Evolutionary conservation across 768 basidiomycete species (phyloP).

Genomic region (Hortiboletus flavorubellus): DNA sequence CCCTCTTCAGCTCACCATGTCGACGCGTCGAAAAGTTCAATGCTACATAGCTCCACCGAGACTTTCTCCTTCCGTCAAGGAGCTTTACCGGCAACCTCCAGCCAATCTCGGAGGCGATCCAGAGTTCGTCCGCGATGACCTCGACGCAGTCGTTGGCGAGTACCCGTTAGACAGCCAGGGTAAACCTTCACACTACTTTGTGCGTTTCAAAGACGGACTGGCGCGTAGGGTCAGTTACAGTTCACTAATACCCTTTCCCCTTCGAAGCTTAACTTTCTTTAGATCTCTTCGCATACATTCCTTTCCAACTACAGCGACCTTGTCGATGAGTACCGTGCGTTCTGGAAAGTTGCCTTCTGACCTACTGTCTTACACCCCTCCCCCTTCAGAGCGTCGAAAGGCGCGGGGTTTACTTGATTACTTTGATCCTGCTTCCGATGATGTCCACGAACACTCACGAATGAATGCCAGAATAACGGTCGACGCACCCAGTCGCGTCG

Average conservation of each 20-base stretch:
- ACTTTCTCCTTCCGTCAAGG: conserved; percentile 37
- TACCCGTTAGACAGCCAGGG: conserved; percentile 32
- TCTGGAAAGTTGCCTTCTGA: not conserved
- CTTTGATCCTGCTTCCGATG: conserved; percentile 58
- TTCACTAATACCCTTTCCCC: not conserved
- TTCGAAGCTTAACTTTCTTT: conserved; percentile 2
- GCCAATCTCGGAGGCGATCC: conserved; percentile 35
- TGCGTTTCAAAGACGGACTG: conserved; percentile 53
- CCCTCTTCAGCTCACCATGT: not conserved
- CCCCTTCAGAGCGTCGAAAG: conserved; percentile 43
- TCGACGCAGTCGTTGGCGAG: conserved; percentile 59
- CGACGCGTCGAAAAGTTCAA: conserved; percentile 8
- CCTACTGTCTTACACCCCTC: conserved; percentile 6
- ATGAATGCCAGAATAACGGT: conserved; percentile 38
- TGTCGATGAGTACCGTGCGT: conserved; percentile 56
- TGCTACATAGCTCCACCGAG: conserved; percentile 39
- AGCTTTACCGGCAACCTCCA: conserved; percentile 38
- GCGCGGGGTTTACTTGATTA: conserved; percentile 38
- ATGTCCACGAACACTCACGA: conserved; percentile 59
- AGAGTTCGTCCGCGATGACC: conserved; percentile 28
- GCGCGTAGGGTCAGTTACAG: conserved; percentile 48
- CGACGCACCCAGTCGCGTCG: conserved; percentile 8
- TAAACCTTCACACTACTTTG: conserved; percentile 54
- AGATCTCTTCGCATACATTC: conserved; percentile 47
- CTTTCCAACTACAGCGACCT: conserved; percentile 39